Percentiles rank a stretch among this genome's conserved stretches.
Conservation (phyloP, 164 flowering plant species). For the Pachysandra terminalis region DNA sequence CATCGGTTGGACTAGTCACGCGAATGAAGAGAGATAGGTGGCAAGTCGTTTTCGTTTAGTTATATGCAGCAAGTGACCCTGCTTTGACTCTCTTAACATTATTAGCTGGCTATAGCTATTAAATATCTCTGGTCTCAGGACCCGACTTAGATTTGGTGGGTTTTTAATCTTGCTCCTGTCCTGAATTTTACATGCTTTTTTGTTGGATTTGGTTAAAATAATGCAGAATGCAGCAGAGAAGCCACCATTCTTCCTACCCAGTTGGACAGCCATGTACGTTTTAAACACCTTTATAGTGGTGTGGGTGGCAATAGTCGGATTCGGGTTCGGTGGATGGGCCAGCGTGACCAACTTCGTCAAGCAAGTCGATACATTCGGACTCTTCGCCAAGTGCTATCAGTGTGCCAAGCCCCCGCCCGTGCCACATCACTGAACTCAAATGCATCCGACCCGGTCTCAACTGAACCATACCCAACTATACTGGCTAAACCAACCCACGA, state of each 20-base stretch:
- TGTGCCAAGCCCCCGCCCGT: slow-evolving; percentile 33
- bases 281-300: slow-evolving; percentile 41
- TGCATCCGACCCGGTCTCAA: too few species aligned
- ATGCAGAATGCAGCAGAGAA: slow-evolving; percentile 60
- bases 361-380: slow-evolving; percentile 54
- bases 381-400: slow-evolving; percentile 60
- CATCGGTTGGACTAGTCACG: not conserved
- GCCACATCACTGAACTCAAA: slow-evolving; percentile 24
- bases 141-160: not conserved
- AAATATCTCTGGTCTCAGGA: not conserved
- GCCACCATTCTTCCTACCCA: slow-evolving; percentile 47
- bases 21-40: slow-evolving; percentile 18
- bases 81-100: not conserved
- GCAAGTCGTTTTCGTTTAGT: slow-evolving; percentile 39
- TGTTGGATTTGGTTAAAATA: too few species aligned
- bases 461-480: too few species aligned
- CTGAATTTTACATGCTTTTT: not conserved
- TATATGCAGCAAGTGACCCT: slow-evolving; percentile 20
- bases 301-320: slow-evolving; percentile 50
- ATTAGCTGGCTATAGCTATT: not conserved
- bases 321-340: slow-evolving; percentile 66
- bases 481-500: too few species aligned
- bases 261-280: slow-evolving; percentile 52
- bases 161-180: too few species aligned
- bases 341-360: slow-evolving; percentile 43